A percentile compares a stretch with the other conserved stretches of the same genome.
Evolutionary conservation across 768 basidiomycete species (phyloP).

Genomic region (Pluteus cervinus): DNA sequence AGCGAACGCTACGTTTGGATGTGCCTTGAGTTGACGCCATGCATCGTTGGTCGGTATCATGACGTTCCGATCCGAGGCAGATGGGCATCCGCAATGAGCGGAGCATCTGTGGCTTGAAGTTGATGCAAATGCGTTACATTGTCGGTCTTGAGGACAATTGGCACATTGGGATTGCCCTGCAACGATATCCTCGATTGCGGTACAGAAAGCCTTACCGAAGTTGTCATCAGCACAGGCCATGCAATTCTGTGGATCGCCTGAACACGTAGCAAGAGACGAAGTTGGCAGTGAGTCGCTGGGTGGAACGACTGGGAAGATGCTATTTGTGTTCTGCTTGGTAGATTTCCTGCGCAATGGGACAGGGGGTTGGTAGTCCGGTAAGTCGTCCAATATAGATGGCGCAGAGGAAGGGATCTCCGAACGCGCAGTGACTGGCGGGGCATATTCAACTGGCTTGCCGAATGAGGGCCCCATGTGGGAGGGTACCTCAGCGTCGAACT

Average conservation of each 20-base stretch:
- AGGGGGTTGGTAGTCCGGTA: constrained; percentile 75
- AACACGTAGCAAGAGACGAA: constrained; percentile 43
- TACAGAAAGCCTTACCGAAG: constrained; percentile 86
- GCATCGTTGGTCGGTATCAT: constrained; percentile 75
- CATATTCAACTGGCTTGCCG: no score
- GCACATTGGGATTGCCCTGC: constrained; percentile 46
- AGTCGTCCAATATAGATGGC: constrained; percentile 66
- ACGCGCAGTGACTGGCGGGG: no score
- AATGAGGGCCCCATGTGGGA: no score
- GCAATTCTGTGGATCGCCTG: constrained; percentile 85
- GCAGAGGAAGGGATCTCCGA: no score
- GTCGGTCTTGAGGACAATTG: constrained; percentile 41
- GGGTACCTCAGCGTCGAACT: constrained; percentile 52
- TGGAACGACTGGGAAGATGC: constrained; percentile 49
- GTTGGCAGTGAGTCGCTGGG: constrained; percentile 13
- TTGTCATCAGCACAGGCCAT: constrained; percentile 78
- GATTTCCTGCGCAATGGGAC: constrained; percentile 69
- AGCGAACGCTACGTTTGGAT: constrained; percentile 83
- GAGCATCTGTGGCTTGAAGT: no score
- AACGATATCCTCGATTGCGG: constrained; percentile 60
- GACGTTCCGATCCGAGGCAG: constrained; percentile 13
- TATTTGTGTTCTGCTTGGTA: constrained; percentile 29
- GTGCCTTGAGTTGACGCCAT: constrained; percentile 80
- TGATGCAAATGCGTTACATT: constrained; percentile 17
- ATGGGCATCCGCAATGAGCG: no score